Conservation (phyloP, 1,284 basidiomycete species). For the Prillingera fragicola region DNA sequence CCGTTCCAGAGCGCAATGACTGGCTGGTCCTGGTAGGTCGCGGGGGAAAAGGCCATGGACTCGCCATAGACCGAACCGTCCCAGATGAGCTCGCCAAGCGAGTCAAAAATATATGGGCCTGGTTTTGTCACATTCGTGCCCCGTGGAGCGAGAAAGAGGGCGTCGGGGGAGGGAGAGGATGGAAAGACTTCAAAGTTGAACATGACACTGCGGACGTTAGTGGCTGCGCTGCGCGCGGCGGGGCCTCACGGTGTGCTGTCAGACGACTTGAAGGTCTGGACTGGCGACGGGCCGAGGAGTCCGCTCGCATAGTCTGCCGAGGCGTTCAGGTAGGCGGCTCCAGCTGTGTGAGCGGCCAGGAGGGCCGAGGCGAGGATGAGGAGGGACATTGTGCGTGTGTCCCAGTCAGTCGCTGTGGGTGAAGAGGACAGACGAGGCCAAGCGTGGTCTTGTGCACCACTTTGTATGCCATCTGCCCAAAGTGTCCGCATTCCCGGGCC, state of each 20-base stretch:
- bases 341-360: too few species aligned
- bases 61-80: slow-evolving; percentile 20
- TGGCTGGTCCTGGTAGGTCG: slow-evolving; percentile 17
- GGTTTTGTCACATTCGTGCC: slow-evolving; percentile 17
- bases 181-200: slow-evolving; percentile 18
- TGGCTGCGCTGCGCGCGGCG: background rate
- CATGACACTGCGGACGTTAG: slow-evolving; percentile 6
- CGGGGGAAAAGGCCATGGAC: slow-evolving; percentile 22
- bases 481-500: too few species aligned
- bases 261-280: slow-evolving; percentile 16
- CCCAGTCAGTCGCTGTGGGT: too few species aligned
- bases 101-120: slow-evolving; percentile 21
- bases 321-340: too few species aligned
- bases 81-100: slow-evolving; percentile 28
- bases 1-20: slow-evolving; percentile 30
- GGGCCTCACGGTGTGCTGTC: slow-evolving; percentile 16
- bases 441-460: too few species aligned
- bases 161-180: slow-evolving; percentile 8
- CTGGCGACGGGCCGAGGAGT: slow-evolving; percentile 15
- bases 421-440: too few species aligned
- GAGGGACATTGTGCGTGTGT: background rate
- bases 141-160: slow-evolving; percentile 28
- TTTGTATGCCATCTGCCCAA: too few species aligned
- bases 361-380: background rate
- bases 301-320: slow-evolving; percentile 18